Evolutionary conservation across 2,329 filamentous ascomycete species (phyloP).

Genomic region (Sordariomycetes sp.): DNA sequence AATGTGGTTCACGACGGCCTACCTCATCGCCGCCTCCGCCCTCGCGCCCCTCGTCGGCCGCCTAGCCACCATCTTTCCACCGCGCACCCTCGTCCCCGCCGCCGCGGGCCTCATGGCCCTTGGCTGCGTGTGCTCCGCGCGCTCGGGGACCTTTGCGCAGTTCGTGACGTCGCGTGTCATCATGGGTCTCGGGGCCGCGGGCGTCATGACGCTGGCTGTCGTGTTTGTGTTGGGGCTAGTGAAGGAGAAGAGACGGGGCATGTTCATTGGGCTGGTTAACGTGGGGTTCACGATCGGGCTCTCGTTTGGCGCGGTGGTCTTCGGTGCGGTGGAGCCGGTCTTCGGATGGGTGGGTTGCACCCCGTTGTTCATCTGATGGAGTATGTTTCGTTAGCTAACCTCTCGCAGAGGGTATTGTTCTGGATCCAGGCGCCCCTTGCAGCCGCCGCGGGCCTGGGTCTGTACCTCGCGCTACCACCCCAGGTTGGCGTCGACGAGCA

Average conservation of each 20-base stretch:
- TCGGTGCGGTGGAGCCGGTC: conserved; percentile 46
- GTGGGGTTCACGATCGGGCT: conserved; percentile 59
- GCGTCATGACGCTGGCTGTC: conserved; percentile 58
- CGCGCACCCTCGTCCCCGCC: conserved; percentile 49
- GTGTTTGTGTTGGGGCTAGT: conserved; percentile 68
- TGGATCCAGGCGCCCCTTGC: conserved; percentile 56
- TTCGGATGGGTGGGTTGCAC: conserved; percentile 51
- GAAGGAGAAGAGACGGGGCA: conserved; percentile 50
- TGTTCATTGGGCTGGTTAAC: conserved; percentile 65
- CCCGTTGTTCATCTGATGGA: neutral
- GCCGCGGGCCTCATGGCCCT: conserved; percentile 43
- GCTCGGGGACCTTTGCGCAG: conserved; percentile 39
- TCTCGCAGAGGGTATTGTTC: conserved; percentile 53
- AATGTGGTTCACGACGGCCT: conserved; percentile 73
- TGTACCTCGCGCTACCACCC: conserved; percentile 43
- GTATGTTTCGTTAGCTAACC: neutral
- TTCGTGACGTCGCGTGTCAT: conserved; percentile 60
- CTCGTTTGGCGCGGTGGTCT: conserved; percentile 57
- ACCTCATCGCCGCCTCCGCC: conserved; percentile 48
- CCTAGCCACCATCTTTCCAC: conserved; percentile 60
- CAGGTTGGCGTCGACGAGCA: neutral
- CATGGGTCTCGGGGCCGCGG: conserved; percentile 56
- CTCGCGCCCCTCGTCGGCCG: conserved; percentile 59
- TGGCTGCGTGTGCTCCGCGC: conserved; percentile 52
- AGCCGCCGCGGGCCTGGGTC: conserved; percentile 43